phyloP scores from a whole-genome alignment of 306 rosid species.

The Acacia crassicarpa region DNA sequence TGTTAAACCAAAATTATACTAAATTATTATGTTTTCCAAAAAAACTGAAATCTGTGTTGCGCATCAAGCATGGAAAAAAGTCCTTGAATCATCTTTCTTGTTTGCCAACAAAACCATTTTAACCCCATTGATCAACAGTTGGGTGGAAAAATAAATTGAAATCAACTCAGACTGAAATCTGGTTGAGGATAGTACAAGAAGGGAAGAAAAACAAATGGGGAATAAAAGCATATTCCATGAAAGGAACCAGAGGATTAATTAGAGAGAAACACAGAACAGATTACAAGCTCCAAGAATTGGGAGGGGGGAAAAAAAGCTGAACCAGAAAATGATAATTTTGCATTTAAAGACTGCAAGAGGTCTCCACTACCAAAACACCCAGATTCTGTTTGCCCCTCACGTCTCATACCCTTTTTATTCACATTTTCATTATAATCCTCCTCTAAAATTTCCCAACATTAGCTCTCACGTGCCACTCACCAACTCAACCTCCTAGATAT shows the following conservation, averaged over 20 bases:
- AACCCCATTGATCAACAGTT: background rate
- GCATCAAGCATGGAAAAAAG: background rate
- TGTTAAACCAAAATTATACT: background rate
- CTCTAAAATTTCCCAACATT: background rate
- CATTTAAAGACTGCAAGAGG: background rate
- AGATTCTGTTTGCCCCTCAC: background rate
- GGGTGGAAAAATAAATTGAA: too few species aligned
- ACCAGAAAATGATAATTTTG: background rate
- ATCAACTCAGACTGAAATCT: background rate
- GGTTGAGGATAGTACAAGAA: background rate
- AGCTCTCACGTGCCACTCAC: background rate
- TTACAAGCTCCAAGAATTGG: background rate
- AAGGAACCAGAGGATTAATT: background rate
- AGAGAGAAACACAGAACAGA: background rate
- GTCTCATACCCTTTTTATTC: background rate
- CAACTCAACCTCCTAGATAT: background rate
- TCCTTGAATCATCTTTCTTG: background rate
- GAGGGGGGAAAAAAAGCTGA: background rate
- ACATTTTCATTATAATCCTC: background rate
- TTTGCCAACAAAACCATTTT: constrained; percentile 4
- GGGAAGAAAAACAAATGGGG: background rate
- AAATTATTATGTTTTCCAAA: background rate
- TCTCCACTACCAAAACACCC: background rate
- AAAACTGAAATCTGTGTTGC: background rate
- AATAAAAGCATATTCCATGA: background rate